Evolutionary conservation across 257 asterid genomes (phyloP), one percentile per base, ranked within the genome.

Genomic region (Cinchona pubescens): DNA sequence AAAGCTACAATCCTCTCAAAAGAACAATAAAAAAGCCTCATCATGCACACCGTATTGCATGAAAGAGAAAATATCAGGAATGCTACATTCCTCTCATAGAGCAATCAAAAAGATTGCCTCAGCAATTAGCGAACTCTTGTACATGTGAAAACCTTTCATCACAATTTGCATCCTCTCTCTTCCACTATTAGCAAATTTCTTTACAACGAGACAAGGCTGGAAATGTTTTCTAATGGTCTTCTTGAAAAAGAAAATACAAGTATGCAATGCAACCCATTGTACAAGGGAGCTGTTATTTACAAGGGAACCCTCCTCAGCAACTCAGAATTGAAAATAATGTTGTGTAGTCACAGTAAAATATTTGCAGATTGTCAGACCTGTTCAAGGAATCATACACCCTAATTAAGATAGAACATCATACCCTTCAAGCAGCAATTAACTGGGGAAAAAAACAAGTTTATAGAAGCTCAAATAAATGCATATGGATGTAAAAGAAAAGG

Each of bases 301-400:
- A n/a, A 5, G 5, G 35, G n/a, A n/a, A n/a, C n/a, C n/a, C n/a
- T 71, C 23, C 65, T 13, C 15, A 53, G 25, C 15, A 7, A 32
- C n/a, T 34, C 75, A 12, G 23, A 38, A 27, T 51, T 49, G 62
- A 59, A 68, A 76, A 30, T 19, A 34, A 63, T 34, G 37, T 14
- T 76, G 69, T 55, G 27, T 13, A 66, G 7, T 1, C 12, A 29
- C 32, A 27, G 13, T 49, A 55, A 12, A 72, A 38, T 42, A 59
- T 68, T 58, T 30, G 53, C 63, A 45, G 53, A 76, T 59, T 69
- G 45, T 45, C 70, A 16, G 46, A 69, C 68, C 79, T 75, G 79
- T 67, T 25, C 27, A 67, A 67, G 68, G n/a, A 53, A 25, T n/a
- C 46, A 38, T 43, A 53, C 37, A 19, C 5, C 25, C 3, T 76